Evolutionary conservation across 2,329 filamentous ascomycete genomes (phyloP).

Genomic region (Rutstroemia sp.): DNA sequence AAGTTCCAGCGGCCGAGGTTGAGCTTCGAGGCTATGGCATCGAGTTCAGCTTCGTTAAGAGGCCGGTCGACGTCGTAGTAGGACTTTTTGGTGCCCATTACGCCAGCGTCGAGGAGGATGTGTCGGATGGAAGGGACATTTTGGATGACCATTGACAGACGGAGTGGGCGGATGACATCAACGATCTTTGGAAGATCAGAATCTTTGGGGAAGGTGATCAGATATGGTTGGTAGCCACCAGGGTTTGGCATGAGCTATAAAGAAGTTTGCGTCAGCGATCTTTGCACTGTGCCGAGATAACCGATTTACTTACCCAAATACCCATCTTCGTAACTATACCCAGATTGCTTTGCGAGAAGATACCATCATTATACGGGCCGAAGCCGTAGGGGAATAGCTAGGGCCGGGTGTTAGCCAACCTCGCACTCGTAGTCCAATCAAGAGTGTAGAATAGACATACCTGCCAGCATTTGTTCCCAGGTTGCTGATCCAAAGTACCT

Average conservation of each 20-base stretch:
- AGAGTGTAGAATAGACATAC: not conserved
- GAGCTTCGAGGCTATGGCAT: conserved; percentile 34
- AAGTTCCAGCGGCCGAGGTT: conserved; percentile 40
- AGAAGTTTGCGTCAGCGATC: not conserved
- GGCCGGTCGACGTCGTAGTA: conserved; percentile 26
- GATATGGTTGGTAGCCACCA: conserved; percentile 38
- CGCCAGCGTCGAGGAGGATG: conserved; percentile 27
- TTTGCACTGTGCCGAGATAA: not conserved
- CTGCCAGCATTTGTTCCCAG: conserved; percentile 33
- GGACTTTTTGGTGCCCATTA: conserved; percentile 33
- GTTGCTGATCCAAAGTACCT: conserved; percentile 22
- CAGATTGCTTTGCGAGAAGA: conserved; percentile 45
- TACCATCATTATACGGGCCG: conserved; percentile 31
- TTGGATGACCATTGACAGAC: conserved; percentile 38
- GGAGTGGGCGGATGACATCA: conserved; percentile 38
- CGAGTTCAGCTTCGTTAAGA: conserved; percentile 34
- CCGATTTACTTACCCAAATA: conserved; percentile 26
- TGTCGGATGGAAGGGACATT: conserved; percentile 28
- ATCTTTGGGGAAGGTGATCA: conserved; percentile 37
- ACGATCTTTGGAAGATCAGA: conserved; percentile 20
- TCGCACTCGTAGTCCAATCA: not conserved
- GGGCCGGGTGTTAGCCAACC: not conserved
- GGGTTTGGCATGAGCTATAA: conserved; percentile 43
- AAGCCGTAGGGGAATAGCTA: conserved; percentile 30
- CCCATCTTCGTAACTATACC: conserved; percentile 48